These are phyloP conservation scores for Rhododendron ovatum DNA, from an alignment of 148 eudicot genomes.

Conservation along the genomic window DNA sequence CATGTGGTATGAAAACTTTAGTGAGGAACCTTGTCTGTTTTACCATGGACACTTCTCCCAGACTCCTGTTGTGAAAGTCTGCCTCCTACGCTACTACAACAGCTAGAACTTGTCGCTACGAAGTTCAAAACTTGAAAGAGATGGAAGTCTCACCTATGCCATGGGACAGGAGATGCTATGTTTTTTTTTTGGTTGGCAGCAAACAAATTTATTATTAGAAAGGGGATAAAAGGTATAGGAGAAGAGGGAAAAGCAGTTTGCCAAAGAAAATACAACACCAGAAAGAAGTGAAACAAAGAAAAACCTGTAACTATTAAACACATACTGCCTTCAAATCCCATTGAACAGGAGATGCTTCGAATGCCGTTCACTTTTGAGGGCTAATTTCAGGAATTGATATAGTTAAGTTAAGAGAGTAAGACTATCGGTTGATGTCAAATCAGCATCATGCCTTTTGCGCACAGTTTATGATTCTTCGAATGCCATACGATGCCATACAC, in stretches of 20 bases:
- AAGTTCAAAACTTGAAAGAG: background rate
- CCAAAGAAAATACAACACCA: background rate
- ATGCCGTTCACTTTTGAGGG: background rate
- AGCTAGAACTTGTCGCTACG: background rate
- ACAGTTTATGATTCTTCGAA: background rate
- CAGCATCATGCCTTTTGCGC: background rate
- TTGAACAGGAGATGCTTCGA: background rate
- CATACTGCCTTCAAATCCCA: background rate
- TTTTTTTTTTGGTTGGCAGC: background rate
- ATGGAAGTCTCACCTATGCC: background rate
- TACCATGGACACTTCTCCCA: background rate
- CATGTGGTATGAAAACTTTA: background rate
- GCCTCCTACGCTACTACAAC: background rate
- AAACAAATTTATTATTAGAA: background rate
- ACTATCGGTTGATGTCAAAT: background rate
- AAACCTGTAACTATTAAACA: background rate
- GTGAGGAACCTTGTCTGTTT: background rate
- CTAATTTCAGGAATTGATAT: background rate
- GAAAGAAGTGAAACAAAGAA: background rate
- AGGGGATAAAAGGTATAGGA: background rate
- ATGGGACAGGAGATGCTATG: background rate
- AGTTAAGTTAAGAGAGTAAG: background rate
- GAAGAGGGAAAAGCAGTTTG: background rate
- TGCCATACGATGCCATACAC: background rate
- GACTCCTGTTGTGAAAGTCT: background rate